phyloP scores from a whole-genome alignment of 2,329 filamentous ascomycete species.

The Arthrobotrys musiformis region DNA sequence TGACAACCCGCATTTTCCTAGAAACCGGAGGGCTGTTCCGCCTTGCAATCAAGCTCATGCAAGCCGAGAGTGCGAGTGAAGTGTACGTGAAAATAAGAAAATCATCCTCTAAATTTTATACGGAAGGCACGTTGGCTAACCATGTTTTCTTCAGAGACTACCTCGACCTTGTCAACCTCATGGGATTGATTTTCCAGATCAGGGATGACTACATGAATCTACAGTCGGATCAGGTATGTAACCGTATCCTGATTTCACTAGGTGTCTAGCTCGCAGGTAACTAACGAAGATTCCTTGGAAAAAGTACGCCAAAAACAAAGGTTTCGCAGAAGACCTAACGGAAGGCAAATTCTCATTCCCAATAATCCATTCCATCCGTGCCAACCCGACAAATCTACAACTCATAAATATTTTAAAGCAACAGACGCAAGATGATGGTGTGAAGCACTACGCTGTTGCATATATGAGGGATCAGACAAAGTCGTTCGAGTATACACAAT shows the following conservation, averaged over 20 bases:
- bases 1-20: slow-evolving; percentile 1
- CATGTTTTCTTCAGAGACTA: slow-evolving; percentile 71
- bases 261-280: neutral
- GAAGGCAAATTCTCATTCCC: slow-evolving; percentile 98
- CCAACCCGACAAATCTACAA: slow-evolving; percentile 77
- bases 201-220: slow-evolving; percentile 95
- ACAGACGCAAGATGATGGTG: slow-evolving; percentile 83
- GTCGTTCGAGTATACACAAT: slow-evolving; percentile 85
- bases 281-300: neutral
- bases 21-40: slow-evolving; percentile 87
- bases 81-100: slow-evolving; percentile 13
- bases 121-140: slow-evolving; percentile 1
- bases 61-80: slow-evolving; percentile 71
- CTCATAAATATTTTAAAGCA: slow-evolving; percentile 93
- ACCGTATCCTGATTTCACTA: slow-evolving; percentile 35
- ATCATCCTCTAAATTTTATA: neutral
- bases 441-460: slow-evolving; percentile 87
- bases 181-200: slow-evolving; percentile 90
- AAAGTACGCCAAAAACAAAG: slow-evolving; percentile 86
- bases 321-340: slow-evolving; percentile 91
- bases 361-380: slow-evolving; percentile 89
- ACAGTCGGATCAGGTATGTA: slow-evolving; percentile 61
- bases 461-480: slow-evolving; percentile 87
- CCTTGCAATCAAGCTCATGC: slow-evolving; percentile 87
- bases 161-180: slow-evolving; percentile 82